Evolutionary conservation across 306 rosid genomes (phyloP).

Genomic region (Lupinus albus): DNA sequence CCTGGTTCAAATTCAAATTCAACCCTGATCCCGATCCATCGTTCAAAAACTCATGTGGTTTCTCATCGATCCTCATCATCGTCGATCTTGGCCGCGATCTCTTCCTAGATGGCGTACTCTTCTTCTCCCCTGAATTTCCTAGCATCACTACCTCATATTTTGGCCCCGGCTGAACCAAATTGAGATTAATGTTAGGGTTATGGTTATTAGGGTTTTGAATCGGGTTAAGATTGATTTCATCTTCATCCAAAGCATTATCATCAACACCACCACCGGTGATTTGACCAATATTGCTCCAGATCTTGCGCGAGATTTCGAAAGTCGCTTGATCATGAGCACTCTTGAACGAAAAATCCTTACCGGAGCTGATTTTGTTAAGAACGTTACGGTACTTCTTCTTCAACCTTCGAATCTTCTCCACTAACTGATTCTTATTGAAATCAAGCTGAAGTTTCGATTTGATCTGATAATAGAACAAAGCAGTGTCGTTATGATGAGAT

Average conservation of each 20-base stretch:
- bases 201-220: slow-evolving; percentile 3
- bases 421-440: slow-evolving; percentile 66
- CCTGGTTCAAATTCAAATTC: slow-evolving; percentile 20
- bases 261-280: slow-evolving; percentile 34
- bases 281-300: slow-evolving; percentile 61
- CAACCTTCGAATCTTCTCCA: slow-evolving; percentile 74
- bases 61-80: slow-evolving; percentile 40
- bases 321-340: slow-evolving; percentile 66
- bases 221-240: slow-evolving; percentile 58
- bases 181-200: slow-evolving; percentile 42
- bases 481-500: slow-evolving; percentile 49
- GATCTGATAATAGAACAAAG: slow-evolving; percentile 57
- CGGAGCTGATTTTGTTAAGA: slow-evolving; percentile 48
- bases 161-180: slow-evolving; percentile 34
- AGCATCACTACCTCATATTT: slow-evolving; percentile 44
- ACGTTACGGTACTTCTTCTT: slow-evolving; percentile 70
- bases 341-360: slow-evolving; percentile 60
- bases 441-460: slow-evolving; percentile 63
- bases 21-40: slow-evolving; percentile 41
- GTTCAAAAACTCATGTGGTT: slow-evolving; percentile 26
- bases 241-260: slow-evolving; percentile 62
- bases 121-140: slow-evolving; percentile 51
- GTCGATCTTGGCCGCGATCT: slow-evolving; percentile 59
- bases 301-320: slow-evolving; percentile 70
- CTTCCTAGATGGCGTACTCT: slow-evolving; percentile 53